Base-by-base conservation (phyloP, 768 basidiomycete species). In the Boletus pseudo-olivaceus region DNA sequence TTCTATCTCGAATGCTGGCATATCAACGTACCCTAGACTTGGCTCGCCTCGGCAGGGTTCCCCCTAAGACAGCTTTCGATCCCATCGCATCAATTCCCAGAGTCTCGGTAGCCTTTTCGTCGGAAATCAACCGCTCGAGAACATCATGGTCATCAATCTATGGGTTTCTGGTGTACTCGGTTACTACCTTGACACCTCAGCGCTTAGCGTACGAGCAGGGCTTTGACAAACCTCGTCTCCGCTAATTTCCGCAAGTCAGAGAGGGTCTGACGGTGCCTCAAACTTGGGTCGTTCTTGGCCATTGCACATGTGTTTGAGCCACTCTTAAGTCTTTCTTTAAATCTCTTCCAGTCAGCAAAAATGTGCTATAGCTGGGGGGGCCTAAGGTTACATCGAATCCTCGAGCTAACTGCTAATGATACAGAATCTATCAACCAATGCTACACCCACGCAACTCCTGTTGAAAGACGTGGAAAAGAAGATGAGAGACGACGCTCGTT, bases 361-460 rank as follows among this genome's bases (percentile, higher is more conserved):
- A 17, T 34, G 39, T n/a, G 9, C 23, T 23, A 23, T 23, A 23
- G 23, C 23, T 23, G 23, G 23, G 4, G 23, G 4, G 23, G 23
- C 23, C 5, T 35, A 35, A 35, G 12, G 29, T n/a, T 39, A 55
- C 30, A 49, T 5, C n/a, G 29, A 29, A 45, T 19, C 23, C 10
- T 49, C 37, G 27, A 46, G 14, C 29, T 12, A 29, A 43, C 3
- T 23, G 1, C 51, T 69, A 67, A 7, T 1, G 30, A 67, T 70
- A 68, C 69, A 68, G 1, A 17, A 30, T 69, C 59, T 71, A 67
- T 26, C 39, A n/a, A 11, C 20, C 11, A 59, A 51, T 30, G 19
- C 61, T 63, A 67, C 62, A 71, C 20, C 44, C 46, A 51, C 10
- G 6, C 3, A 47, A 55, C 32, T 17, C 54, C 19, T 15, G 14